Evolutionary conservation across 169 alveolate species (phyloP).

Genomic region (Cryptosporidium bovis): DNA sequence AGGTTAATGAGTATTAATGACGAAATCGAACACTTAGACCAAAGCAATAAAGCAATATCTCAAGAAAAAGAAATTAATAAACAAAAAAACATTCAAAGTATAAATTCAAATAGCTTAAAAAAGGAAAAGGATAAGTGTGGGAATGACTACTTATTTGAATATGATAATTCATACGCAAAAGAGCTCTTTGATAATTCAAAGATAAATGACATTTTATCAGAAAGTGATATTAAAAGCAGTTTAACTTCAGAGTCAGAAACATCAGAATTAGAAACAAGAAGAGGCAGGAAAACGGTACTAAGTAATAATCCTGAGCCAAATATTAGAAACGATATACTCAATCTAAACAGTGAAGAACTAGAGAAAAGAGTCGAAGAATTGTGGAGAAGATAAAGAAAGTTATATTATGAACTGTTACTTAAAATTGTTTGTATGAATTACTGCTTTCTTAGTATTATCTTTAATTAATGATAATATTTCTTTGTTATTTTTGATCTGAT

Average conservation of each 20-base stretch:
- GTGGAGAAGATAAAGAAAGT: constrained; percentile 25
- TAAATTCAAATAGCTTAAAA: constrained; percentile 7
- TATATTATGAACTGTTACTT: not conserved
- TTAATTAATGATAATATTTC: not conserved
- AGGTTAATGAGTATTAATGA: constrained; percentile 66
- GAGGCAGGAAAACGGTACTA: not conserved
- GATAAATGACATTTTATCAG: constrained; percentile 14
- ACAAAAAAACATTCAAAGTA: constrained; percentile 2
- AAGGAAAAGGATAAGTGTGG: constrained; percentile 52
- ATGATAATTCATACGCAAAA: constrained; percentile 61
- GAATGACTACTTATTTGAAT: constrained; percentile 28
- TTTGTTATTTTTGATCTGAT: constrained; percentile 5
- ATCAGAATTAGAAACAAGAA: not conserved
- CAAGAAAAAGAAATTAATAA: constrained; percentile 30
- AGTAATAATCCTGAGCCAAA: not conserved
- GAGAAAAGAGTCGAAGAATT: not conserved
- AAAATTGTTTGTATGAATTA: not conserved
- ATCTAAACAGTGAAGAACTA: not conserved
- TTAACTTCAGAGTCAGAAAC: not conserved
- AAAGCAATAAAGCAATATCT: constrained; percentile 40
- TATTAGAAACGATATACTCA: constrained; percentile 7
- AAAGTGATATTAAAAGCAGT: constrained; percentile 1
- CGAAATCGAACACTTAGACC: constrained; percentile 64
- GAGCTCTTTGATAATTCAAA: constrained; percentile 53
- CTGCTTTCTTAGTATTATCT: not conserved